These are phyloP conservation scores for Avena atlantica DNA, from an alignment of 176 grass and related monocot species.

Conservation along the genomic window DNA sequence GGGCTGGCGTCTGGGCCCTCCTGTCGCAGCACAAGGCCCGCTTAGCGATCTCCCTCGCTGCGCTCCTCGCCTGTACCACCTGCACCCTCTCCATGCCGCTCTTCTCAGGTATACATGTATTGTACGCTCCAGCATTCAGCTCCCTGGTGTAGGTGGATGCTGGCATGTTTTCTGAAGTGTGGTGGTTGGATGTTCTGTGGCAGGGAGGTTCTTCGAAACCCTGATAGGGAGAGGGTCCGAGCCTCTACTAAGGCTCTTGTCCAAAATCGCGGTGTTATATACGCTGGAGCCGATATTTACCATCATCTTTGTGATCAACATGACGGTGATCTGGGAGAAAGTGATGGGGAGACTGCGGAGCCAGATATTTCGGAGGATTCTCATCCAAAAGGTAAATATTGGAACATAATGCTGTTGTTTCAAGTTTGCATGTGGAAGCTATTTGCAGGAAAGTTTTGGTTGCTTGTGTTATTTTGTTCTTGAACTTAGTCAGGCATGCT, in stretches of 20 bases:
- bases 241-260: constrained; percentile 69
- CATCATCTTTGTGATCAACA: constrained; percentile 77
- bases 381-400: constrained; percentile 83
- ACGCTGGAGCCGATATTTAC: constrained; percentile 88
- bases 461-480: background rate
- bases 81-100: constrained; percentile 96
- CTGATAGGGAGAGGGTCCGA: constrained; percentile 76
- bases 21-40: constrained; percentile 60
- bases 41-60: constrained; percentile 60
- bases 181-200: constrained; percentile 12
- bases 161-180: constrained; percentile 33
- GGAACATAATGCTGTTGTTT: background rate
- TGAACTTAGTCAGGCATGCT: background rate
- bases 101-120: constrained; percentile 62
- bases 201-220: constrained; percentile 95
- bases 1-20: constrained; percentile 77
- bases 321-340: constrained; percentile 92
- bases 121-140: background rate
- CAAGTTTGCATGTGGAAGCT: background rate
- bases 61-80: constrained; percentile 76
- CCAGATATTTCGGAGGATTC: constrained; percentile 94
- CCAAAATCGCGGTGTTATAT: constrained; percentile 78
- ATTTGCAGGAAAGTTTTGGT: background rate
- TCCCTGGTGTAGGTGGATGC: background rate
- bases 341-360: constrained; percentile 80